phyloP scores from a whole-genome alignment of 352 stramenopile genomes.

The Pythium biforme region DNA sequence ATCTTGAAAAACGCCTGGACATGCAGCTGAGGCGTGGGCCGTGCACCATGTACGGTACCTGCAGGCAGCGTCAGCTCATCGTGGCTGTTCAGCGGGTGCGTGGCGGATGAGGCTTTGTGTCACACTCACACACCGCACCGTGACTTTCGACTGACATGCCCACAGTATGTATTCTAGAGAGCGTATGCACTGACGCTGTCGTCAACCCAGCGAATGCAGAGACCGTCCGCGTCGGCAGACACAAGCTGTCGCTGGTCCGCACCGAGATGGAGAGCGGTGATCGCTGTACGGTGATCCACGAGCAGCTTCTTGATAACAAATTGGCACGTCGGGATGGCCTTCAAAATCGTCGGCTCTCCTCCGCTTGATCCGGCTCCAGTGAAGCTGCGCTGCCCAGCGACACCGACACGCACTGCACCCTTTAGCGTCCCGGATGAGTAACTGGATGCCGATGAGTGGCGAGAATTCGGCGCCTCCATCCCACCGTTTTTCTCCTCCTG shows the following conservation, averaged over 20 bases:
- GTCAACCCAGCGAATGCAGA: constrained; percentile 81
- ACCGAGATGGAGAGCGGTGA: constrained; percentile 60
- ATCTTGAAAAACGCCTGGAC: constrained; percentile 18
- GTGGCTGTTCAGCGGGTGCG: too few relatives aligned
- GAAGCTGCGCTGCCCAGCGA: neutral
- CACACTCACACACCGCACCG: neutral
- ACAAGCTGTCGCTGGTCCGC: constrained; percentile 66
- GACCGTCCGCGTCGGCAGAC: constrained; percentile 61
- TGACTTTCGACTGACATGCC: neutral
- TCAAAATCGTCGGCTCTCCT: constrained; percentile 21
- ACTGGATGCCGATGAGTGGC: neutral
- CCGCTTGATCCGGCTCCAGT: neutral
- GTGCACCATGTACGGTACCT: too few relatives aligned
- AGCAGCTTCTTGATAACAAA: constrained; percentile 77
- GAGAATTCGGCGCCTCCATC: neutral
- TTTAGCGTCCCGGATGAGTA: constrained; percentile 9
- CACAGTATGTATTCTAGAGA: constrained; percentile 31
- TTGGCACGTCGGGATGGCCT: constrained; percentile 60
- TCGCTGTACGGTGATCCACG: constrained; percentile 55
- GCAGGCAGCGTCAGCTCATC: neutral
- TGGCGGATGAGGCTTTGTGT: neutral
- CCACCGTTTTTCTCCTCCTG: neutral
- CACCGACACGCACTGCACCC: constrained; percentile 14
- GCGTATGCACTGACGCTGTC: constrained; percentile 68
- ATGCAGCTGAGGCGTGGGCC: neutral